Evolutionary conservation across 2,329 filamentous ascomycete species (phyloP), one percentile per base, ranked within the genome.

Genomic region (Trichophyton verrucosum): DNA sequence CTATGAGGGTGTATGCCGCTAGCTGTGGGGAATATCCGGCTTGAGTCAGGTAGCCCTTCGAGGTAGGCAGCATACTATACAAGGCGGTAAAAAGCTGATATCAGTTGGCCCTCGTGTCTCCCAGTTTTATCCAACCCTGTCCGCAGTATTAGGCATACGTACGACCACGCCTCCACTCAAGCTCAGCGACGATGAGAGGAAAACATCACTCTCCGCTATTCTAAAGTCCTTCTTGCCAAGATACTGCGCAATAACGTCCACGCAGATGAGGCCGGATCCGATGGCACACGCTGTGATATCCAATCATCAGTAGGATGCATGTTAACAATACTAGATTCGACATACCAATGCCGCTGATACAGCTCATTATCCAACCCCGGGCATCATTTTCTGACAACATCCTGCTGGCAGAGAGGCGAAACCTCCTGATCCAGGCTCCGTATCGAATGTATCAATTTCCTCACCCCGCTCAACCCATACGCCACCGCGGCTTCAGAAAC

Each of bases 161-260:
- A 96, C 91, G 91, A 99, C 95, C 53, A 97, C 91, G 49, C 94
- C 92, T 66, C 96, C 96, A 72, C 91, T 96, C 65, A 99, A 76
- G 74, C 91, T 96, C 63, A 97, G 76, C 0, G 92, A 96, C 22
- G 86, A 85, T 0, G 91, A 91, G 3, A 96, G 80, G 71, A 99
- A 99, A 22, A 80, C 80, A 76, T 89, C 92, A 75, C 89, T 96
- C 64, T 95, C 88, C 70, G 95, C 85, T 66, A 99, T 95, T 67
- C 85, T 83, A 73, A 97, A 99, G 70, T 86, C 80, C 68, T 80
- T 83, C 74, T 87, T 85, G 59, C 86, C 83, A 2, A 89, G 88
- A 57, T 96, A 78, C 61, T 86, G 85, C 57, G 95, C 78, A 60
- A 95, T 69, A 44, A 90, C 70, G 73, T 99, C 94, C 68, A 95